These are phyloP conservation scores for Paraphaeosphaeria minitans DNA, from an alignment of 2,329 filamentous ascomycete species.

Conservation along the genomic window DNA sequence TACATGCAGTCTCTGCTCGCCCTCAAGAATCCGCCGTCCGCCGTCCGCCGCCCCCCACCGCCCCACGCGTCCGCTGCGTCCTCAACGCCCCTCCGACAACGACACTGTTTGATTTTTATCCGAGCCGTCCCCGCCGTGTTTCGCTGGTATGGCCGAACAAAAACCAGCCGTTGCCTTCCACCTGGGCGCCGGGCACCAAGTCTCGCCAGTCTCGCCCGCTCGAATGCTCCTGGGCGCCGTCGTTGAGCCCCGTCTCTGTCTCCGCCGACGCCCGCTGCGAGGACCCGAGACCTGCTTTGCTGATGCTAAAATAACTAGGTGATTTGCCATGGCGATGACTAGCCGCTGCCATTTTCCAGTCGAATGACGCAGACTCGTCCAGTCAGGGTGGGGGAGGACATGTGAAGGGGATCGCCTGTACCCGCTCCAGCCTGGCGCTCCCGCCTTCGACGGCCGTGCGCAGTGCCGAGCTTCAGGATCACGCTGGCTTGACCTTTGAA, in stretches of 20 bases:
- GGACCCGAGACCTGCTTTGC: not conserved
- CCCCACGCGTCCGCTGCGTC: too few species aligned
- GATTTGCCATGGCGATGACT: not conserved
- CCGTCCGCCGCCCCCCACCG: too few species aligned
- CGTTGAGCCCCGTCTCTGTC: not conserved
- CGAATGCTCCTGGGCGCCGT: not conserved
- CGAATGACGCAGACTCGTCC: not conserved
- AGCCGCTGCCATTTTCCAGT: not conserved
- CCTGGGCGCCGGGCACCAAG: too few species aligned
- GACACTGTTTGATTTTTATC: not conserved
- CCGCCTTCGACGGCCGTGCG: slow-evolving; percentile 27
- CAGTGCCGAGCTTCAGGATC: slow-evolving; percentile 9
- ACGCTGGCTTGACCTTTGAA: not conserved
- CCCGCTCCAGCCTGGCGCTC: slow-evolving; percentile 15
- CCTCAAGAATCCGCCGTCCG: too few species aligned
- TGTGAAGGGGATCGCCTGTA: slow-evolving; percentile 17
- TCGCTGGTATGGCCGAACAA: not conserved
- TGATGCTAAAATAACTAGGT: not conserved
- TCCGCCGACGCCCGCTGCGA: not conserved
- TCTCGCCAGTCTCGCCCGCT: not conserved
- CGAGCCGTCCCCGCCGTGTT: not conserved
- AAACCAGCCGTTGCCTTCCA: not conserved
- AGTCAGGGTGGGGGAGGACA: not conserved
- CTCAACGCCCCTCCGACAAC: not conserved
- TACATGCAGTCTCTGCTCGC: not conserved